A percentile compares a stretch with the other conserved stretches of the same genome.
Evolutionary conservation across 2,329 filamentous ascomycete species (phyloP).

Genomic region (Aureobasidium sp.): DNA sequence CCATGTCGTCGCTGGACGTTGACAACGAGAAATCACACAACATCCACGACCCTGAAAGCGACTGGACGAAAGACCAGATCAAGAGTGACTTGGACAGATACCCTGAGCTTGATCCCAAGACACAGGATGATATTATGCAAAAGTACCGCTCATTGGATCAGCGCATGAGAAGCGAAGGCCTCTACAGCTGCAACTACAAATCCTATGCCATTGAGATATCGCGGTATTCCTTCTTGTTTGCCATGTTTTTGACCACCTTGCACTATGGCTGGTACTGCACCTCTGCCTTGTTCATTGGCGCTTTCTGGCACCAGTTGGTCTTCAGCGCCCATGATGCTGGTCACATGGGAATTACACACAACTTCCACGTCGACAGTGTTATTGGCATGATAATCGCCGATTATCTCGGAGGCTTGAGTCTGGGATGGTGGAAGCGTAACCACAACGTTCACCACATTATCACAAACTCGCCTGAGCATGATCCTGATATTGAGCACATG

Average conservation of each 20-base stretch:
- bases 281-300: slow-evolving; percentile 69
- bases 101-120: slow-evolving; percentile 64
- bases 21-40: slow-evolving; percentile 27
- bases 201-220: slow-evolving; percentile 68
- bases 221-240: slow-evolving; percentile 65
- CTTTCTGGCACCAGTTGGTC: slow-evolving; percentile 89
- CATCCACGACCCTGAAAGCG: slow-evolving; percentile 53
- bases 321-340: slow-evolving; percentile 93
- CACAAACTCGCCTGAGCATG: slow-evolving; percentile 89
- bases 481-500: slow-evolving; percentile 78
- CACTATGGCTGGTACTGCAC: slow-evolving; percentile 40
- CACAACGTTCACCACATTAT: slow-evolving; percentile 44
- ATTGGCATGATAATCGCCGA: slow-evolving; percentile 89
- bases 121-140: slow-evolving; percentile 66
- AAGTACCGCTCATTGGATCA: slow-evolving; percentile 78
- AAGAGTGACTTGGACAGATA: slow-evolving; percentile 72
- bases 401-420: slow-evolving; percentile 78
- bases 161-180: slow-evolving; percentile 62
- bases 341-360: slow-evolving; percentile 95
- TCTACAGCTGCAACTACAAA: slow-evolving; percentile 79
- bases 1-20: slow-evolving; percentile 47
- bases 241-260: slow-evolving; percentile 48
- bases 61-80: slow-evolving; percentile 65
- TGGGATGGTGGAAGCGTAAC: slow-evolving; percentile 65
- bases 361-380: slow-evolving; percentile 72